phyloP scores from a whole-genome alignment of 2,329 filamentous ascomycete species.

The Tolypocladium capitatum region DNA sequence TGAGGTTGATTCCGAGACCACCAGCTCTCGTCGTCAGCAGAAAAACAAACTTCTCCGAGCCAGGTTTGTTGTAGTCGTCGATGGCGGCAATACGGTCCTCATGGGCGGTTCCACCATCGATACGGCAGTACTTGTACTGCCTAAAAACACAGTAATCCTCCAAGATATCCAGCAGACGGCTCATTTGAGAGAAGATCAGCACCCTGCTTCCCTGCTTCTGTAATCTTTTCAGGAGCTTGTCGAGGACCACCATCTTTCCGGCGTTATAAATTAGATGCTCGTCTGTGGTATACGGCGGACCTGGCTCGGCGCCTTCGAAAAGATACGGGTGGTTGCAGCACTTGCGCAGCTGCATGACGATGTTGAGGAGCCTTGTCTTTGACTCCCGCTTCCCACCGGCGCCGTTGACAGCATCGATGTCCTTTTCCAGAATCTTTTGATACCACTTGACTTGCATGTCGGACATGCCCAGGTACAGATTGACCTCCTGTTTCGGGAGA shows the following conservation, averaged over 20 bases:
- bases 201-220: conserved; percentile 80
- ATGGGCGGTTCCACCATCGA: conserved; percentile 91
- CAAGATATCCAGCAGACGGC: conserved; percentile 86
- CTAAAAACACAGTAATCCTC: conserved; percentile 98
- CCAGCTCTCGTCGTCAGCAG: conserved; percentile 89
- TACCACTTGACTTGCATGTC: conserved; percentile 99
- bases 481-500: conserved; percentile 92
- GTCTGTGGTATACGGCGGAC: conserved; percentile 94
- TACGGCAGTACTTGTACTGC: conserved; percentile 90
- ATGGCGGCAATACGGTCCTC: conserved; percentile 96
- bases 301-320: conserved; percentile 93
- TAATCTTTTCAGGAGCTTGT: conserved; percentile 77
- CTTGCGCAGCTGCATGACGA: conserved; percentile 98
- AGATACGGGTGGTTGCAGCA: conserved; percentile 98
- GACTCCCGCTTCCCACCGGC: conserved; percentile 93
- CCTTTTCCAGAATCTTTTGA: conserved; percentile 96
- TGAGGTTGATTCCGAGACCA: conserved; percentile 93
- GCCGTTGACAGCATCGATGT: conserved; percentile 96
- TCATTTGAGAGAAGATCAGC: conserved; percentile 99
- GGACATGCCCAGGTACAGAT: conserved; percentile 94
- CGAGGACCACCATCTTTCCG: conserved; percentile 94
- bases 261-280: conserved; percentile 89
- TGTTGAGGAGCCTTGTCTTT: conserved; percentile 92
- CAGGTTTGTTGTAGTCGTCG: conserved; percentile 94
- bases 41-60: conserved; percentile 93